Conservation (phyloP, 208 protist species). For the Leishmania tarentolae region DNA sequence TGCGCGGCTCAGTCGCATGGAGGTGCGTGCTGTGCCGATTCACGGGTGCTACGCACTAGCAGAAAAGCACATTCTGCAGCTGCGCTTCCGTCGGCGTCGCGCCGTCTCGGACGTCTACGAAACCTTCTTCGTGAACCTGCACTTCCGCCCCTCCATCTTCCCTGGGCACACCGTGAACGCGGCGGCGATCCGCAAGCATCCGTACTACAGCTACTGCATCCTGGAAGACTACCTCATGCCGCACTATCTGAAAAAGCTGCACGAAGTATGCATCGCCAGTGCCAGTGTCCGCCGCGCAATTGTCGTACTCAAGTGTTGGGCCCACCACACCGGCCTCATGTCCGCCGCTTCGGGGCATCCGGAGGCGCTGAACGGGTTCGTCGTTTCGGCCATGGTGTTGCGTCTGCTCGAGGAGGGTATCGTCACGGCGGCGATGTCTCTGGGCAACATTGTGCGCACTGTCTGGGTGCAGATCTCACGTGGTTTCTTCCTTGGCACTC, state of each 20-base stretch:
- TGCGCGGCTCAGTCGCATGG: conserved; percentile 47
- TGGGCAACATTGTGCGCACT: conserved; percentile 74
- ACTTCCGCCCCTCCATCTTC: conserved; percentile 61
- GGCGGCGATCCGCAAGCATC: conserved; percentile 66
- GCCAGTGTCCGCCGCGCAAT: conserved; percentile 61
- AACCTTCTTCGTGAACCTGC: conserved; percentile 70
- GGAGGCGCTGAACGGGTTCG: conserved; percentile 80
- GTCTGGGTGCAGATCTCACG: conserved; percentile 78
- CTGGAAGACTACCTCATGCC: conserved; percentile 85
- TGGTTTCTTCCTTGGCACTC: conserved; percentile 41
- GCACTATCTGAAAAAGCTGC: conserved; percentile 69
- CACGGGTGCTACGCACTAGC: conserved; percentile 58
- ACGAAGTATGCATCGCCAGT: conserved; percentile 66
- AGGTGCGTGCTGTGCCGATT: conserved; percentile 53
- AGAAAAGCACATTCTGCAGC: conserved; percentile 63
- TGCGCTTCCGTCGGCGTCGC: conserved; percentile 55
- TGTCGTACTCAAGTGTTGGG: conserved; percentile 88
- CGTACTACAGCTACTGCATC: conserved; percentile 80
- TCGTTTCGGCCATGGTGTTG: conserved; percentile 71
- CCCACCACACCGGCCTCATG: conserved; percentile 77
- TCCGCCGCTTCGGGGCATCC: conserved; percentile 61
- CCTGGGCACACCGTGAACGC: conserved; percentile 58
- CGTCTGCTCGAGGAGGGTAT: conserved; percentile 75
- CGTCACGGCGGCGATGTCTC: conserved; percentile 65
- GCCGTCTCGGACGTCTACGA: conserved; percentile 27